These are phyloP conservation scores for Xylariaceae sp. DNA, from an alignment of 2,329 filamentous ascomycete genomes.

Conservation along the genomic window DNA sequence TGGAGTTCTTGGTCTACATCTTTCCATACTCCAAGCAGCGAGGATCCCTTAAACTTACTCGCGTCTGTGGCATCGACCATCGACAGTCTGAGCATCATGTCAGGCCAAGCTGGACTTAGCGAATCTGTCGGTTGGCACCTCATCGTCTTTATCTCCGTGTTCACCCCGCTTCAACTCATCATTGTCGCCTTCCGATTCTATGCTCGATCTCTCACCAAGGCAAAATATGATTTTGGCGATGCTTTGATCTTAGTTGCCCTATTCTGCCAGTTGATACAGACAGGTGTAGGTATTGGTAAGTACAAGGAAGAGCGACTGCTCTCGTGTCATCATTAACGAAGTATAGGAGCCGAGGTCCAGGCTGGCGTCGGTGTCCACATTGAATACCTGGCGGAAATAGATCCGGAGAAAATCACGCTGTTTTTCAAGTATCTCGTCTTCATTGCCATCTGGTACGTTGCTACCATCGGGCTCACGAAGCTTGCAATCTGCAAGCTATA, in stretches of 20 bases:
- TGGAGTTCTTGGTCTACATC: no score
- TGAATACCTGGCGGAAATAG: conserved; percentile 10
- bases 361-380: conserved; percentile 15
- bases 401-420: conserved; percentile 8
- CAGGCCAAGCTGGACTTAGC: no score
- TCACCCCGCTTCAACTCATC: conserved; percentile 10
- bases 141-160: conserved; percentile 11
- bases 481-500: conserved; percentile 21
- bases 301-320: background rate
- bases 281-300: conserved; percentile 15
- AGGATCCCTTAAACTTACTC: no score
- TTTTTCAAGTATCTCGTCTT: conserved; percentile 21
- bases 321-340: background rate
- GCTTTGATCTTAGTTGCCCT: conserved; percentile 14
- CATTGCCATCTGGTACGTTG: conserved; percentile 18
- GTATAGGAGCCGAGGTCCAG: conserved; percentile 9
- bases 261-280: conserved; percentile 9
- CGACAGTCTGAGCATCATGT: no score
- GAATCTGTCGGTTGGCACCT: conserved; percentile 14
- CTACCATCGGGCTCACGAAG: conserved; percentile 15
- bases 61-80: no score
- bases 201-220: conserved; percentile 10
- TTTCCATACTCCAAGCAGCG: no score
- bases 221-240: conserved; percentile 12
- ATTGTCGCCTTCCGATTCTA: conserved; percentile 16